Evolutionary conservation across 352 stramenopile genomes (phyloP).

Genomic region (Globisporangium cylindrosporum): DNA sequence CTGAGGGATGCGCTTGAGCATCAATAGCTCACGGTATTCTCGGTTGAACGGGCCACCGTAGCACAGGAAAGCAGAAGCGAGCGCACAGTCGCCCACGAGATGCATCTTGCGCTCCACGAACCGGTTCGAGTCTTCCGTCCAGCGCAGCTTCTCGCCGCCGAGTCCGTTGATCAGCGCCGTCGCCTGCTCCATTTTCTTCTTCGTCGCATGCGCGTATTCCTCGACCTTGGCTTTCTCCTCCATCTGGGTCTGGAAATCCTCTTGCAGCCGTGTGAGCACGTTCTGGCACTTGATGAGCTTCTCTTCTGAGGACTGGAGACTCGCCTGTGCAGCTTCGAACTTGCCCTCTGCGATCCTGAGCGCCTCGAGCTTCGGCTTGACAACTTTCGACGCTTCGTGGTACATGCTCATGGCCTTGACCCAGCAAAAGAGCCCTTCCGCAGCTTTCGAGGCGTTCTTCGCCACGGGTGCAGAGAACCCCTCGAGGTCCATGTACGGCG

Average conservation of each 20-base stretch:
- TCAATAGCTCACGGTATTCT: constrained; percentile 65
- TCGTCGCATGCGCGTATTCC: constrained; percentile 74
- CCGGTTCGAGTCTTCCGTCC: constrained; percentile 86
- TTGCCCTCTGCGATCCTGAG: constrained; percentile 85
- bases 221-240: constrained; percentile 85
- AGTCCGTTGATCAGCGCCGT: constrained; percentile 87
- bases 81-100: constrained; percentile 84
- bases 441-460: constrained; percentile 88
- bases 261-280: constrained; percentile 67
- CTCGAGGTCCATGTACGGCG: constrained; percentile 87
- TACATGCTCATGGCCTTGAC: constrained; percentile 91
- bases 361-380: constrained; percentile 92
- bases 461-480: constrained; percentile 78
- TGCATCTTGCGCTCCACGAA: constrained; percentile 81
- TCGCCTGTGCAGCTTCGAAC: constrained; percentile 79
- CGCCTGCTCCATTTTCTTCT: constrained; percentile 90
- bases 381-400: constrained; percentile 90
- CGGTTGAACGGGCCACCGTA: constrained; percentile 92
- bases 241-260: constrained; percentile 89
- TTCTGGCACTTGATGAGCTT: constrained; percentile 67
- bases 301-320: constrained; percentile 66
- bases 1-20: constrained; percentile 55
- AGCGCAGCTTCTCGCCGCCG: constrained; percentile 76
- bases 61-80: constrained; percentile 84
- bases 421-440: constrained; percentile 90